phyloP scores from a whole-genome alignment of 2,329 filamentous ascomycete genomes.

The Aureobasidium sp. region DNA sequence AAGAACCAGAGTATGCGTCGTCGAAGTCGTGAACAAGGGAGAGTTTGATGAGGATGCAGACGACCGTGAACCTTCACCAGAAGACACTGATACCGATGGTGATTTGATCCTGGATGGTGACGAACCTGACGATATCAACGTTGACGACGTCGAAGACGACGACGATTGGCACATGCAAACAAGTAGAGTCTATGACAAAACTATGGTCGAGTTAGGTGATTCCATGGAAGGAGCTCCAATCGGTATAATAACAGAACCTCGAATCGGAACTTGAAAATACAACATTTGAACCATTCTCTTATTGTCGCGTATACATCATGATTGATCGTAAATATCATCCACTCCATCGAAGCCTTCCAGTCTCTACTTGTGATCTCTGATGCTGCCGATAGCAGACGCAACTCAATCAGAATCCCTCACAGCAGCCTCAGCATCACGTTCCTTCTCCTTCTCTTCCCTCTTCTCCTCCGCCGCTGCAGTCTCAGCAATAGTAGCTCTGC shows the following conservation, averaged over 20 bases:
- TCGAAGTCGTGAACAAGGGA: constrained; percentile 58
- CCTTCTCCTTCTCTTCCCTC: constrained; percentile 21
- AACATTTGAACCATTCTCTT: background rate
- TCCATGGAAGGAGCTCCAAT: constrained; percentile 49
- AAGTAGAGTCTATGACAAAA: constrained; percentile 71
- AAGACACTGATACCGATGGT: constrained; percentile 38
- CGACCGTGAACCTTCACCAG: constrained; percentile 27
- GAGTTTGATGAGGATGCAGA: constrained; percentile 37
- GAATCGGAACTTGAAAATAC: background rate
- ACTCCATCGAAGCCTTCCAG: background rate
- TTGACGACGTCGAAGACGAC: constrained; percentile 24
- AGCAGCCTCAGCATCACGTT: constrained; percentile 19
- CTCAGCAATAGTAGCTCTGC: constrained; percentile 25
- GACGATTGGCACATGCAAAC: constrained; percentile 58
- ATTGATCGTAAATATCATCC: background rate
- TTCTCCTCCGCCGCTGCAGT: constrained; percentile 23
- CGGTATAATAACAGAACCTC: constrained; percentile 39
- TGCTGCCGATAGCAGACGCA: background rate
- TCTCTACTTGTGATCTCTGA: background rate
- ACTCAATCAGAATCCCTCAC: background rate
- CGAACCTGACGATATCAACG: constrained; percentile 24
- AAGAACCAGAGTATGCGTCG: constrained; percentile 62
- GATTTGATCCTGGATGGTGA: constrained; percentile 24
- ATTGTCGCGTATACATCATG: background rate
- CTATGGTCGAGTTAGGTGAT: constrained; percentile 66